A percentile compares a stretch with the other conserved stretches of the same genome.
Evolutionary conservation across 441 rosid species (phyloP).

Genomic region (Melianthus villosus): DNA sequence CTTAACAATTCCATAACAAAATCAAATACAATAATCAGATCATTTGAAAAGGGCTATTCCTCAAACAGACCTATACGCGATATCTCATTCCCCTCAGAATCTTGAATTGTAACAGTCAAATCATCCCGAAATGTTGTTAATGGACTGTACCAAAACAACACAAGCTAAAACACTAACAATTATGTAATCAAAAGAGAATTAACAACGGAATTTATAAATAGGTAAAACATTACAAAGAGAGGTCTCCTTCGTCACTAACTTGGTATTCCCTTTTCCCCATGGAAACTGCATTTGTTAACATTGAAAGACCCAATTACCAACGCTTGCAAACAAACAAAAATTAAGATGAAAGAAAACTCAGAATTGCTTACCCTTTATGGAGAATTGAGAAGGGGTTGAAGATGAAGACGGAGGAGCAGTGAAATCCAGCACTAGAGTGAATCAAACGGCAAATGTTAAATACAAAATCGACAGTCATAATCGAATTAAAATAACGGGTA

Average conservation of each 20-base stretch:
- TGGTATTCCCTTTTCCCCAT: constrained; percentile 59
- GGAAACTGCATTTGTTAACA: constrained; percentile 38
- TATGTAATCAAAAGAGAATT: background rate
- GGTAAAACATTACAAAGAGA: constrained; percentile 46
- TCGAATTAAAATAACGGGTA: too few relatives aligned
- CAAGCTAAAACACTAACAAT: background rate
- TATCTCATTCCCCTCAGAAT: constrained; percentile 43
- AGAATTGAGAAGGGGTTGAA: constrained; percentile 23
- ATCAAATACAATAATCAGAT: too few relatives aligned
- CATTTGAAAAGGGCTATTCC: too few relatives aligned
- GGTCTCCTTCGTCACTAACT: constrained; percentile 46
- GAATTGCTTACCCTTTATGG: constrained; percentile 40
- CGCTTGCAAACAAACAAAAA: background rate
- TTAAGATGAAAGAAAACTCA: constrained; percentile 3
- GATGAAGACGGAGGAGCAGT: constrained; percentile 32
- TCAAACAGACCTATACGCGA: constrained; percentile 34
- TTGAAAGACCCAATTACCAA: background rate
- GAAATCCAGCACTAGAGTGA: constrained; percentile 45
- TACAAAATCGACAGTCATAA: background rate
- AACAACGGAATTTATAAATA: constrained; percentile 5
- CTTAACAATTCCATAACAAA: too few relatives aligned
- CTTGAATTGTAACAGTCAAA: constrained; percentile 40
- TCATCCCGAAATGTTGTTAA: constrained; percentile 55
- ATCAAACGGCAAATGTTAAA: constrained; percentile 4
- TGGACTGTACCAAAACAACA: constrained; percentile 38